A percentile compares a stretch with the other conserved stretches of the same genome.
phyloP scores from a whole-genome alignment of 2,329 filamentous ascomycete genomes.

The Alternaria brassicae region DNA sequence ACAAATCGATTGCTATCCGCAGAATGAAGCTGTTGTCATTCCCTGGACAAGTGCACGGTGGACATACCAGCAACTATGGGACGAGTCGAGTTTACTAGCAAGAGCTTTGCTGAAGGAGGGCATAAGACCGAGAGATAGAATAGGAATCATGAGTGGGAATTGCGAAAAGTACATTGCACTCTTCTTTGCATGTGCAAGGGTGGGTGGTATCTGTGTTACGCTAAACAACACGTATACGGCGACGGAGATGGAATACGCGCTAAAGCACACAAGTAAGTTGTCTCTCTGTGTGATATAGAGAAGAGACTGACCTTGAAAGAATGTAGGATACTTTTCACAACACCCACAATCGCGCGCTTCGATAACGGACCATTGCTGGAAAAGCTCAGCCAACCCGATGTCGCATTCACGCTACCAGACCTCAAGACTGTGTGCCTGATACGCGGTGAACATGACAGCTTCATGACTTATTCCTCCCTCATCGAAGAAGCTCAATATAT shows the following conservation, averaged over 20 bases:
- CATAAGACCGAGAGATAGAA: conserved; percentile 71
- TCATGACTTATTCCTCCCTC: conserved; percentile 67
- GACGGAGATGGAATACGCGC: conserved; percentile 72
- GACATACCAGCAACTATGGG: conserved; percentile 61
- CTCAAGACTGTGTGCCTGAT: conserved; percentile 43
- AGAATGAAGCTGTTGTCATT: conserved; percentile 73
- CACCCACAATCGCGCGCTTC: conserved; percentile 69
- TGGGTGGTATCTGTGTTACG: conserved; percentile 67
- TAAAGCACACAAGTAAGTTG: conserved; percentile 70
- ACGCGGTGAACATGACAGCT: conserved; percentile 52
- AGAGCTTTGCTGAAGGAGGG: conserved; percentile 67
- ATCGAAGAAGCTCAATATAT: conserved; percentile 49
- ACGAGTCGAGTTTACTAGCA: conserved; percentile 51
- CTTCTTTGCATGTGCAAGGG: conserved; percentile 71
- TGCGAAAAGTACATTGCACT: conserved; percentile 67
- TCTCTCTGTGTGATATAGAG: neutral
- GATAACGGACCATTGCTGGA: conserved; percentile 67
- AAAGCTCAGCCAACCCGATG: conserved; percentile 32
- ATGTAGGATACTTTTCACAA: conserved; percentile 77
- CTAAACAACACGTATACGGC: conserved; percentile 84
- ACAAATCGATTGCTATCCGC: conserved; percentile 70
- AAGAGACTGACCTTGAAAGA: conserved; percentile 52
- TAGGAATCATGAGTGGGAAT: conserved; percentile 75
- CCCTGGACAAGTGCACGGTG: conserved; percentile 79
- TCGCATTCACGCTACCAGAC: conserved; percentile 32